Evolutionary conservation across 2,329 filamentous ascomycete species (phyloP).

Genomic region (Aspergillus sp.): DNA sequence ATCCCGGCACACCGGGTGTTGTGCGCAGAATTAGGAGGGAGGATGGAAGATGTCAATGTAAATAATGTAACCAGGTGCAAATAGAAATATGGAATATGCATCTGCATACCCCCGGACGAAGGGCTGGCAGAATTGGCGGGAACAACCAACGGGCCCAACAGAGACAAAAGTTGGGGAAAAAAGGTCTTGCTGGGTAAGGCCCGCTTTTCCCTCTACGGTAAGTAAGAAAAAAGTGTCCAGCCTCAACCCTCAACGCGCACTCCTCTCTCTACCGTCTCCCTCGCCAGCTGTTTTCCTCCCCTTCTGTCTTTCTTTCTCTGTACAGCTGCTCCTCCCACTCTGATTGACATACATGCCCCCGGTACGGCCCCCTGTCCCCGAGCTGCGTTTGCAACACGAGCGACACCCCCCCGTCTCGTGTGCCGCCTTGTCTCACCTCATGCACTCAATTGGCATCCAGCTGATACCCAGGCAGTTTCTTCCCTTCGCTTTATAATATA

Average conservation of each 20-base stretch:
- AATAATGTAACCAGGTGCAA: too few relatives aligned
- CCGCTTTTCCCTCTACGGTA: neutral
- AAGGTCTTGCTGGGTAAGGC: neutral
- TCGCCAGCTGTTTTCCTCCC: conserved; percentile 1
- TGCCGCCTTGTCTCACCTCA: neutral
- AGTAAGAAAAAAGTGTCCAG: neutral
- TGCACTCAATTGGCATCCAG: neutral
- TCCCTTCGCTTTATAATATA: neutral
- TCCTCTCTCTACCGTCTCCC: neutral
- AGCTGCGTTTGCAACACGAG: neutral
- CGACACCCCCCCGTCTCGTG: conserved; percentile 3
- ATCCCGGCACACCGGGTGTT: too few relatives aligned
- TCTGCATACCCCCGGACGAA: neutral
- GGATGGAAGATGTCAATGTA: too few relatives aligned
- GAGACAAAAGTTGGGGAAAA: neutral
- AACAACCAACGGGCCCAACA: neutral
- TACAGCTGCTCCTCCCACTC: neutral
- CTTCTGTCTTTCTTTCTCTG: neutral
- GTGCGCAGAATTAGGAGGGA: too few relatives aligned
- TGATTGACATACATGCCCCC: neutral
- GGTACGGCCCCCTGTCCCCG: neutral
- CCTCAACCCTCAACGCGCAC: neutral
- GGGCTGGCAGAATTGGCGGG: neutral
- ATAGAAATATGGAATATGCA: neutral
- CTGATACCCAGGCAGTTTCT: conserved; percentile 1